These are phyloP conservation scores for Skeletonema marinoi DNA, from an alignment of 108 stramenopile species.

Conservation along the genomic window DNA sequence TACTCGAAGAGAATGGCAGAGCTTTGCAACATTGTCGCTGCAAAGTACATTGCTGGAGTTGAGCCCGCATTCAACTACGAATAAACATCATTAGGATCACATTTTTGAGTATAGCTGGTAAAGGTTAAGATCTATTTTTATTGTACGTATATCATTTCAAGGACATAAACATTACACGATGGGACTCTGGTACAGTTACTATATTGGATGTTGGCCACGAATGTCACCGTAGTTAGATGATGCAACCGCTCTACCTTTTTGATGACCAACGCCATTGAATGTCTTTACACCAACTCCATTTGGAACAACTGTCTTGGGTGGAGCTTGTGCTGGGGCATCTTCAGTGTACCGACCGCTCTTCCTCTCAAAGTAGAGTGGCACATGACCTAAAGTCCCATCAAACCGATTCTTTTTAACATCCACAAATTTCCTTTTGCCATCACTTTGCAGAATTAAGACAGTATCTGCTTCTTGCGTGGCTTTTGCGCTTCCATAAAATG, in stretches of 20 bases:
- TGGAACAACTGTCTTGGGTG: constrained; percentile 26
- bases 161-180: neutral
- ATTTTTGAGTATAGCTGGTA: neutral
- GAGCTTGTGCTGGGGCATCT: constrained; percentile 20
- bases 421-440: constrained; percentile 80
- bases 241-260: neutral
- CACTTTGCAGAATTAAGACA: constrained; percentile 95
- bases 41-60: constrained; percentile 68
- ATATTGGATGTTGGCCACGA: constrained; percentile 41
- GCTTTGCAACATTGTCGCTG: constrained; percentile 72
- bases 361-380: constrained; percentile 79
- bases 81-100: constrained; percentile 11
- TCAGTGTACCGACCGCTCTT: constrained; percentile 80
- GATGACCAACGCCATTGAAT: constrained; percentile 15
- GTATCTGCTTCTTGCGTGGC: constrained; percentile 99
- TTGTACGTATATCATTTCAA: neutral
- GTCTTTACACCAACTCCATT: constrained; percentile 17
- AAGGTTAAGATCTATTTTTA: neutral
- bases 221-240: constrained; percentile 30
- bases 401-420: constrained; percentile 99
- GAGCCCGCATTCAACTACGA: constrained; percentile 73
- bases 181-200: neutral
- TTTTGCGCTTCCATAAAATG: constrained; percentile 96
- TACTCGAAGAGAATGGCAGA: constrained; percentile 96
- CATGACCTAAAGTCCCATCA: constrained; percentile 90